Evolutionary conservation across 1,284 basidiomycete species (phyloP).

Genomic region (Cutaneotrichosporon cutaneum): DNA sequence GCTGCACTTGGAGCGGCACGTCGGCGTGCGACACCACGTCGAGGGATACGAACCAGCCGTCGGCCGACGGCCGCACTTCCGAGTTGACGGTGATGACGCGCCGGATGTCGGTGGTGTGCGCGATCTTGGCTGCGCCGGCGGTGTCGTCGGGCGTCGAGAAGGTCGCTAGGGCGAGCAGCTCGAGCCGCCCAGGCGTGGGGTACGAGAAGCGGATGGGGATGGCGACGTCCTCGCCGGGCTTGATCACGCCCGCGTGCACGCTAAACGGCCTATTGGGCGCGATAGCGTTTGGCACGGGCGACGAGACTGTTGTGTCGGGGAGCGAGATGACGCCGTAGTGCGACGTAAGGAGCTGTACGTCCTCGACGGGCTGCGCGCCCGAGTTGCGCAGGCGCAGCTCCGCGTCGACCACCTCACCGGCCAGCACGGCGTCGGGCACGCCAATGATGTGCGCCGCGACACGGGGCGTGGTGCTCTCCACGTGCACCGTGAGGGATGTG

Average conservation of each 20-base stretch:
- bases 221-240: conserved; percentile 28
- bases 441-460: conserved; percentile 35
- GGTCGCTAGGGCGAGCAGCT: conserved; percentile 33
- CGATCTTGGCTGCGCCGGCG: conserved; percentile 20
- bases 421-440: conserved; percentile 35
- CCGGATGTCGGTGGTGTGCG: conserved; percentile 25
- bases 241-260: conserved; percentile 24
- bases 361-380: conserved; percentile 36
- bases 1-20: conserved; percentile 11
- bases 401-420: conserved; percentile 41
- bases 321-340: conserved; percentile 30
- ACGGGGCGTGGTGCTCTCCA: conserved; percentile 45
- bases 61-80: conserved; percentile 10
- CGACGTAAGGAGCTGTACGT: conserved; percentile 40
- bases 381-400: conserved; percentile 42
- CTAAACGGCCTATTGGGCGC: conserved; percentile 17
- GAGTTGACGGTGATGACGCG: conserved; percentile 15
- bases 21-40: conserved; percentile 19
- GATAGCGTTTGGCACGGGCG: conserved; percentile 34
- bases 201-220: conserved; percentile 33
- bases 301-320: neutral
- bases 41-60: conserved; percentile 17
- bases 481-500: conserved; percentile 45
- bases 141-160: conserved; percentile 27
- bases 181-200: conserved; percentile 20